These are phyloP conservation scores for Paxillus rubicundulus DNA, from an alignment of 768 basidiomycete genomes.

Conservation along the genomic window DNA sequence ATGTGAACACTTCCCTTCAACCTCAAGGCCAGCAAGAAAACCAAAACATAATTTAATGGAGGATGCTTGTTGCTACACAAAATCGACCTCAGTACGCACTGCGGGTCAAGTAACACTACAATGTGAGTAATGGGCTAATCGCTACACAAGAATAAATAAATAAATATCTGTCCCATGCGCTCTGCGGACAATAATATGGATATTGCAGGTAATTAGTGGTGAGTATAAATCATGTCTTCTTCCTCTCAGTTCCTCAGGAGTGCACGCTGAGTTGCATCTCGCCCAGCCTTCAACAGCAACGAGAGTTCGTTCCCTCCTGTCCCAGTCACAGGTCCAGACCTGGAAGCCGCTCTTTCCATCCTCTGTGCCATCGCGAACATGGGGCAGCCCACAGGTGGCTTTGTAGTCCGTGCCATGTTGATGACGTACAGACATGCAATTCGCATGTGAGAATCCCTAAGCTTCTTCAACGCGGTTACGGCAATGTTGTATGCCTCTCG, in stretches of 20 bases:
- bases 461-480: constrained; percentile 72
- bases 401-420: constrained; percentile 70
- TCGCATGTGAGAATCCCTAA: constrained; percentile 87
- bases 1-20: too few species aligned
- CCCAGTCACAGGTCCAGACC: constrained; percentile 61
- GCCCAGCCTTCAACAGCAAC: constrained; percentile 79
- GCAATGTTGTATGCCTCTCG: constrained; percentile 78
- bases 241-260: constrained; percentile 39
- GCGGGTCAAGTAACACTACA: constrained; percentile 13
- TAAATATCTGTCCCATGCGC: constrained; percentile 20
- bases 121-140: constrained; percentile 16
- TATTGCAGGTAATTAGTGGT: constrained; percentile 5
- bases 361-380: constrained; percentile 54
- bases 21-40: too few species aligned
- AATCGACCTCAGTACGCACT: constrained; percentile 8
- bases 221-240: constrained; percentile 1
- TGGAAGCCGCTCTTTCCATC: constrained; percentile 41
- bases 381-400: constrained; percentile 46
- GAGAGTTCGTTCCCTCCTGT: constrained; percentile 90
- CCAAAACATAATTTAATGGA: neutral
- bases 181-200: constrained; percentile 8
- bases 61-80: constrained; percentile 18
- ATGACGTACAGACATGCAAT: constrained; percentile 88
- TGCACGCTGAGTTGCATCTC: constrained; percentile 80
- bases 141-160: constrained; percentile 28